Conservation (phyloP, 257 asterid species). For the Ilex aquifolium region DNA sequence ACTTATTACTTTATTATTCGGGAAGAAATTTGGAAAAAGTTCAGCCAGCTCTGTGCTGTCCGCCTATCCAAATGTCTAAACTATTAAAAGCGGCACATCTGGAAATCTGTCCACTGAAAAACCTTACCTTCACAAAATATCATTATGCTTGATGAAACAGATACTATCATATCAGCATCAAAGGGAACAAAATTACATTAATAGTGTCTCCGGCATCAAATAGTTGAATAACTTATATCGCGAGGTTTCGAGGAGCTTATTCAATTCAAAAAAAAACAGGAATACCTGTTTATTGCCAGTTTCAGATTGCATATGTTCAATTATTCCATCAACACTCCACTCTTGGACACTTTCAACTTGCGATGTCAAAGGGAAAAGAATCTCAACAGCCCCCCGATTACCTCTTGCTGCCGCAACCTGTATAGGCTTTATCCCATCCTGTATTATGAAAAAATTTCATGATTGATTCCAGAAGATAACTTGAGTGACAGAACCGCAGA, state of each 20-base stretch:
- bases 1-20: background rate
- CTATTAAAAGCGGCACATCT: too few species aligned
- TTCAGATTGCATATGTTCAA: conserved; percentile 55
- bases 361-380: conserved; percentile 61
- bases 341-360: conserved; percentile 38
- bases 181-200: too few species aligned
- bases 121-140: too few species aligned
- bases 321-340: conserved; percentile 78
- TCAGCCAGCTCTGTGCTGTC: too few species aligned
- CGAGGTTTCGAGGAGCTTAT: background rate
- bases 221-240: too few species aligned
- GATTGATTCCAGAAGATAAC: too few species aligned
- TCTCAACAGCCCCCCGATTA: conserved; percentile 59
- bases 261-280: background rate
- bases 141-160: too few species aligned
- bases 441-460: conserved; percentile 20
- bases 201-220: too few species aligned
- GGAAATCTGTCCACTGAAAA: too few species aligned
- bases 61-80: too few species aligned
- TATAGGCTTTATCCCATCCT: conserved; percentile 81
- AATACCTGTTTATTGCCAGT: conserved; percentile 46
- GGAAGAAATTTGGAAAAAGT: background rate
- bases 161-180: too few species aligned
- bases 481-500: too few species aligned
- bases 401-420: conserved; percentile 79